These are phyloP conservation scores for Leishmania braziliensis DNA, from an alignment of 208 protist species.

Conservation along the genomic window DNA sequence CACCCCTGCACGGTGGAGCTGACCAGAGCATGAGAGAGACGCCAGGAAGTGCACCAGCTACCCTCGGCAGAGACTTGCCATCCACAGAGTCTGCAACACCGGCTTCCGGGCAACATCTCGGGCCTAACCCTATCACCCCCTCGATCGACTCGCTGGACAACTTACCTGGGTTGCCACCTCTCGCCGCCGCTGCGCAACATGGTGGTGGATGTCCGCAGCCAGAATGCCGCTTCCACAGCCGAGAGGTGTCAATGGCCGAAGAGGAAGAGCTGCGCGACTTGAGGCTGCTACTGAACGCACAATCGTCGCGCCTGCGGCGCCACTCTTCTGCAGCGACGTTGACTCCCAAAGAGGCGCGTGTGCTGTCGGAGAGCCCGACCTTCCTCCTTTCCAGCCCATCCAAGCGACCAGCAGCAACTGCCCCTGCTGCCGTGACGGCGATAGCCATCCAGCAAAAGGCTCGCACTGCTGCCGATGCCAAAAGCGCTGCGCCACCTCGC, in stretches of 20 bases:
- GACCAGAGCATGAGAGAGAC: background rate
- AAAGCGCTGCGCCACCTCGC: background rate
- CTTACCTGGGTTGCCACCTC: background rate
- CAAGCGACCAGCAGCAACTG: background rate
- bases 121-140: too few species aligned
- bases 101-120: background rate
- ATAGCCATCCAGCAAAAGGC: background rate
- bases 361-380: background rate
- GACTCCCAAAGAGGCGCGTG: conserved; percentile 10
- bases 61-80: background rate
- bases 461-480: background rate
- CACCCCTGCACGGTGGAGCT: background rate
- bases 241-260: conserved; percentile 6
- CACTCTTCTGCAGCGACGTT: conserved; percentile 5
- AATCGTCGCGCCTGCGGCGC: conserved; percentile 47
- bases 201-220: background rate
- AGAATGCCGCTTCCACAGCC: background rate
- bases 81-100: background rate
- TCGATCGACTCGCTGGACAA: background rate
- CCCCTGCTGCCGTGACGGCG: background rate
- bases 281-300: conserved; percentile 53
- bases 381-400: background rate
- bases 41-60: background rate
- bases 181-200: background rate
- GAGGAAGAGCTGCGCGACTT: conserved; percentile 55